Base-by-base conservation (phyloP, 2,329 filamentous ascomycete genomes). In the Fusarium odoratissimum region DNA sequence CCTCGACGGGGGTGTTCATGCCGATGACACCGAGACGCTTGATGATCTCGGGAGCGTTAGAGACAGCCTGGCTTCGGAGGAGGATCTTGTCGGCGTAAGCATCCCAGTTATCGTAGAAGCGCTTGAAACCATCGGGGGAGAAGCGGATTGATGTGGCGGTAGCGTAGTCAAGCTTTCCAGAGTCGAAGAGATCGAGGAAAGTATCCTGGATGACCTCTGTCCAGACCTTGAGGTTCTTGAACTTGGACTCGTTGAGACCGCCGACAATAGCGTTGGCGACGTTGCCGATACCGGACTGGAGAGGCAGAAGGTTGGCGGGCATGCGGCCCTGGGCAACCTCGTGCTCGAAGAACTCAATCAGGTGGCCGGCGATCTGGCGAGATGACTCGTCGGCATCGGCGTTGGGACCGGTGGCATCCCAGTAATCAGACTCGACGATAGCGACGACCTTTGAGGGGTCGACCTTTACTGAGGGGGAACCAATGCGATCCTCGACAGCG, bases 1-100 rank as follows among this genome's bases (percentile, higher is more conserved):
- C 94, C 84, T 97, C 95, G 51, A 97, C 93, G 28, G 94, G 94
- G 0, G 94, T 97, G 88, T 97, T 97, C 94, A 97, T 97, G 81
- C 93, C 94, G 76, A 97, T 97, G 74, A 95, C 91, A 69, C 94
- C 94, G 3, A 97, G 86, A 31, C 94, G 90, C 61, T 93, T 90
- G 84, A 97, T 97, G 83, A 97, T 95, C 83, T 97, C 94, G 67
- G 94, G 94, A 6, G 91, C 92, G 87, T 97, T 97, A 78, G 92
- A 95, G 14, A 97, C 93, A 80, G 93, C 90, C 84, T 97, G 94
- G n/a, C 91, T 91, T 71, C 95, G 93, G 52, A 97, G 91, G 63
- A 97, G 91, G 6, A 97, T 89, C 85, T 95, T 95, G 80, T 92
- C 88, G 55, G 92, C 86, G 83, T 97, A 97, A 41, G 85, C 80